Conservation (phyloP, 1,284 basidiomycete species). For the Rhodotorula sp. region DNA sequence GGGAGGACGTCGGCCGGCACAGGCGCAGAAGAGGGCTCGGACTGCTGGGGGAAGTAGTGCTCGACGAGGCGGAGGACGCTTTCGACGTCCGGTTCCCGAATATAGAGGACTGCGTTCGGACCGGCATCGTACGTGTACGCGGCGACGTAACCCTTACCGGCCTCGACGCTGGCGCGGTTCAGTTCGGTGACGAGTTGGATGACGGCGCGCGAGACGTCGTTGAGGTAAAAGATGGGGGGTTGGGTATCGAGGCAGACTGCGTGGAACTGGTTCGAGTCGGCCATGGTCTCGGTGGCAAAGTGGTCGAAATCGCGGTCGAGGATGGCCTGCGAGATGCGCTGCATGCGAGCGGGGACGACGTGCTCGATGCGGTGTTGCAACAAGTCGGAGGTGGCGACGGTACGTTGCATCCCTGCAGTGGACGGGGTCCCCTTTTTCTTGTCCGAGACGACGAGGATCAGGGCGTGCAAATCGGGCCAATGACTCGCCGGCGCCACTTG, state of each 20-base stretch:
- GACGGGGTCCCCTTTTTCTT: slow-evolving; percentile 95
- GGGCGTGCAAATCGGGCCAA: slow-evolving; percentile 94
- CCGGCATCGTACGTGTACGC: slow-evolving; percentile 99
- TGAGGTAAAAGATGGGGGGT: slow-evolving; percentile 99
- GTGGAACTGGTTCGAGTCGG: slow-evolving; percentile 98
- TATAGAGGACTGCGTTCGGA: slow-evolving; percentile 97
- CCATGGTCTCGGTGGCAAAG: slow-evolving; percentile 91
- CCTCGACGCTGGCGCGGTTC: slow-evolving; percentile 73
- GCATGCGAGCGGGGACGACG: slow-evolving; percentile 87
- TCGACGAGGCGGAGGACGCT: slow-evolving; percentile 73
- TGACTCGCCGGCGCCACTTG: slow-evolving; percentile 80
- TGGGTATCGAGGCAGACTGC: slow-evolving; percentile 94
- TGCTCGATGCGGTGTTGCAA: slow-evolving; percentile 83
- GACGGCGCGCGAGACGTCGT: slow-evolving; percentile 86
- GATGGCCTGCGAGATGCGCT: slow-evolving; percentile 76
- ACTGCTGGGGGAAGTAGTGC: slow-evolving; percentile 79
- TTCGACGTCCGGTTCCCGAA: slow-evolving; percentile 70
- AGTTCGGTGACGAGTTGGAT: slow-evolving; percentile 86
- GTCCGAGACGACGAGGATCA: slow-evolving; percentile 96
- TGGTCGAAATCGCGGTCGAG: slow-evolving; percentile 73
- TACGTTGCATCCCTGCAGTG: slow-evolving; percentile 95
- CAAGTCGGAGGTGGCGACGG: slow-evolving; percentile 85
- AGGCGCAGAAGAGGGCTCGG: slow-evolving; percentile 63
- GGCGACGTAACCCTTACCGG: slow-evolving; percentile 67
- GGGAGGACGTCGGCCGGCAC: slow-evolving; percentile 56